Base-by-base conservation (phyloP, 108 stramenopile species). In the Nitzschia putrida region DNA sequence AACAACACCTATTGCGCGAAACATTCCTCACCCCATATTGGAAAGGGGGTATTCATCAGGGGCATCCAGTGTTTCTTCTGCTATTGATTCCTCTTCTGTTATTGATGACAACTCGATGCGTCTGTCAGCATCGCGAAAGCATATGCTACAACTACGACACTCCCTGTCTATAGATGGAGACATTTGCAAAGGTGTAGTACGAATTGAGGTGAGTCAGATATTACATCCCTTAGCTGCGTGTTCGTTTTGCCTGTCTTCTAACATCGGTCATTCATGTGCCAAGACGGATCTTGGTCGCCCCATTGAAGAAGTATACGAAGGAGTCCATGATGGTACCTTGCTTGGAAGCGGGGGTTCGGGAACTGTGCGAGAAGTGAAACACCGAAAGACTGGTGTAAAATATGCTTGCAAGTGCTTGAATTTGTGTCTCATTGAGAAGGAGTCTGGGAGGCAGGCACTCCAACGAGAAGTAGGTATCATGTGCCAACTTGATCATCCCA, bases 401-500 rank as follows among this genome's bases (percentile, higher is more conserved):
- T 95, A 90, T 71, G 93, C 93, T 5, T 86, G 82, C 21, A 95
- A 95, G 76, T 82, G 81, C 74, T 71, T 95, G 21, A 85, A 91
- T 69, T 65, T 95, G 12, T 83, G 77, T 38, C 75, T 84, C 37
- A 80, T 94, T 18, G 76, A 75, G 56, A 81, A 77, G 16, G 85
- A 80, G 11, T 82, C 79, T 23, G 91, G 77, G 0, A 65, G 89
- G 45, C 63, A 84, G 40, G 83, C 88, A 55, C 71, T 94, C 7
- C 79, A 85, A 23, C 86, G 91, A 40, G 93, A 94, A 77, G 80
- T 96, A 66, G 84, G 78, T 64, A 94, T 94, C 68, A 88, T 96
- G 85, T 87, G 90, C 68, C 88, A 93, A 72, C 63, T 92, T 61
- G 95, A 96, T 64, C 95, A 93, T 84, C 94, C 94, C 24, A 91